These are phyloP conservation scores for Epichloe sylvatica DNA, from an alignment of 2,329 filamentous ascomycete species.

Conservation along the genomic window DNA sequence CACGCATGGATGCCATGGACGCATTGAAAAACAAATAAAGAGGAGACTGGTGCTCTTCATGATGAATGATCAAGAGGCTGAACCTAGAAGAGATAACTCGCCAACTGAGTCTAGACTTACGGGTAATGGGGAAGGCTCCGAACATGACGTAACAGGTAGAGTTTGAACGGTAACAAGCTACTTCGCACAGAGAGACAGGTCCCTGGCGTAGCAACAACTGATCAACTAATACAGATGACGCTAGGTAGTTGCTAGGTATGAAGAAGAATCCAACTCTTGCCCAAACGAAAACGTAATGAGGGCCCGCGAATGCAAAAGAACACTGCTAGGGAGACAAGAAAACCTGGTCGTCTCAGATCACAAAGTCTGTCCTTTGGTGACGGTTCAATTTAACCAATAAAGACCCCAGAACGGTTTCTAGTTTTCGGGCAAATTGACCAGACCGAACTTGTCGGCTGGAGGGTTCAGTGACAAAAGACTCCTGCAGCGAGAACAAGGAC, in stretches of 20 bases:
- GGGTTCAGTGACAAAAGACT: not conserved
- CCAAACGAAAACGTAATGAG: not conserved
- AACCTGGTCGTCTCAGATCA: not conserved
- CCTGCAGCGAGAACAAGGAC: not conserved
- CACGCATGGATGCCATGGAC: not conserved
- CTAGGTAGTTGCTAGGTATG: not conserved
- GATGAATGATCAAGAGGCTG: not conserved
- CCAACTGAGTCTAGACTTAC: slow-evolving; percentile 18
- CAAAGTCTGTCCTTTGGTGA: not conserved
- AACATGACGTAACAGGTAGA: slow-evolving; percentile 23
- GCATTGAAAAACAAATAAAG: not conserved
- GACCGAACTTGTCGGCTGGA: not conserved
- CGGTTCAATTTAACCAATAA: not conserved
- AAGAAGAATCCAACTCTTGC: not conserved
- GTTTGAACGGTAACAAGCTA: not conserved
- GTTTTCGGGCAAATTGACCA: not conserved
- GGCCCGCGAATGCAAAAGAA: not conserved
- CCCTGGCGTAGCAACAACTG: not conserved
- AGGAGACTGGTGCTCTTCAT: not conserved
- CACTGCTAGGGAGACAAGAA: not conserved
- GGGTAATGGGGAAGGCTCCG: slow-evolving; percentile 25
- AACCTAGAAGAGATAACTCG: not conserved
- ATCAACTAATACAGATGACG: not conserved
- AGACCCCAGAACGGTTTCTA: not conserved
- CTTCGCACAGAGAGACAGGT: not conserved